These are phyloP conservation scores for Pisolithus marmoratus DNA, from an alignment of 768 basidiomycete genomes.

Conservation along the genomic window DNA sequence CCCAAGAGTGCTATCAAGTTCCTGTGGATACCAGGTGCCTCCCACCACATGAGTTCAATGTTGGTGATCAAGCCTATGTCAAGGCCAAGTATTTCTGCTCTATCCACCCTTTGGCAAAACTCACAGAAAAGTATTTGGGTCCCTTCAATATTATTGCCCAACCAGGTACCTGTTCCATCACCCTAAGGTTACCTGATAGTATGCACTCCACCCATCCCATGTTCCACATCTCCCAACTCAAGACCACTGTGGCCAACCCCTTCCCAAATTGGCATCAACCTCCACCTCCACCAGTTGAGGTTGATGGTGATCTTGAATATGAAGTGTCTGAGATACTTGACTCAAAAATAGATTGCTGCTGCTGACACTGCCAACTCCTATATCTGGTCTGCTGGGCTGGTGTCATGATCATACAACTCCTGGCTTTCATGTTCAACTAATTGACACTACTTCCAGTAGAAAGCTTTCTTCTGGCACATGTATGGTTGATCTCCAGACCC, in stretches of 20 bases:
- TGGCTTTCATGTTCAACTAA: too few relatives aligned
- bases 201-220: constrained; percentile 10
- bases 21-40: constrained; percentile 3
- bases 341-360: constrained; percentile 5
- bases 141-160: constrained; percentile 18
- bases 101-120: constrained; percentile 6
- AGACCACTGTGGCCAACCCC: not conserved
- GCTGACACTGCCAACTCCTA: constrained; percentile 4
- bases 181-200: constrained; percentile 14
- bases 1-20: constrained; percentile 9
- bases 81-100: constrained; percentile 4
- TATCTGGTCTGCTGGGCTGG: constrained; percentile 9
- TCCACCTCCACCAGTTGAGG: too few relatives aligned
- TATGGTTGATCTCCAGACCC: too few relatives aligned
- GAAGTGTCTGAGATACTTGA: too few relatives aligned
- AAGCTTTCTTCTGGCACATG: too few relatives aligned
- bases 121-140: constrained; percentile 15
- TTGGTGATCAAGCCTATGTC: constrained; percentile 7
- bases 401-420: too few relatives aligned
- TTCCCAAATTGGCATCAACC: too few relatives aligned
- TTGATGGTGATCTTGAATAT: too few relatives aligned
- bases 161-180: constrained; percentile 13
- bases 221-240: constrained; percentile 2
- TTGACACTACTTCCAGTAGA: too few relatives aligned
- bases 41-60: constrained; percentile 1